These are phyloP conservation scores for Cytospora paraplurivora DNA, from an alignment of 2,329 filamentous ascomycete species.

Conservation along the genomic window DNA sequence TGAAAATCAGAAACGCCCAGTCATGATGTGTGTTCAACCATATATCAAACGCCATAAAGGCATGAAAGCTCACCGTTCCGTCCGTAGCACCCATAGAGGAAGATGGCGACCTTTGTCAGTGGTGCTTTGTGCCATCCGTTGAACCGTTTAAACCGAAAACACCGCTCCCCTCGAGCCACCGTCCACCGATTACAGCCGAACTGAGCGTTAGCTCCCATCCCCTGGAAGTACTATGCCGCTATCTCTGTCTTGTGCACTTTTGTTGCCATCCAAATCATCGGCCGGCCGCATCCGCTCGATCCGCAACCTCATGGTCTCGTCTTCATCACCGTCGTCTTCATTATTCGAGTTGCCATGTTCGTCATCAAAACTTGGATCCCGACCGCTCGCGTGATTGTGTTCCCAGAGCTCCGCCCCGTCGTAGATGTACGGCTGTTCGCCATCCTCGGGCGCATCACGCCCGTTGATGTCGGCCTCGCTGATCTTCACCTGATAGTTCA, in stretches of 20 bases:
- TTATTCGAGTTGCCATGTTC: slow-evolving; percentile 7
- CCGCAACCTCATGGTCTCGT: slow-evolving; percentile 27
- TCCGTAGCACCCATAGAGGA: slow-evolving; percentile 4
- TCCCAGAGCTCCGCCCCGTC: slow-evolving; percentile 28
- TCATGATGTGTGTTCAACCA: slow-evolving; percentile 17
- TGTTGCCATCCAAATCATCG: slow-evolving; percentile 14
- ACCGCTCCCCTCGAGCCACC: not conserved
- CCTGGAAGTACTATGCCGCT: slow-evolving; percentile 29
- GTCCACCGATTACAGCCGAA: not conserved
- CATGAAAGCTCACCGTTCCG: not conserved
- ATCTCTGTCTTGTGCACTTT: slow-evolving; percentile 27
- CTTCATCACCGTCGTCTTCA: slow-evolving; percentile 13
- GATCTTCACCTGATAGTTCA: slow-evolving; percentile 77
- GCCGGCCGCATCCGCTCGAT: slow-evolving; percentile 25
- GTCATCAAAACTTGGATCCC: slow-evolving; percentile 4
- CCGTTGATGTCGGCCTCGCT: slow-evolving; percentile 83
- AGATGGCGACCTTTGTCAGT: slow-evolving; percentile 19
- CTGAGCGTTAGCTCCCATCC: slow-evolving; percentile 15
- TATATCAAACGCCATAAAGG: slow-evolving; percentile 6
- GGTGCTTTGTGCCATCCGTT: slow-evolving; percentile 12
- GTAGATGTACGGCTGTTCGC: slow-evolving; percentile 47
- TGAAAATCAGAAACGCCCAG: slow-evolving; percentile 19
- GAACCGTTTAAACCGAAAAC: not conserved
- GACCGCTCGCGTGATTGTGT: not conserved
- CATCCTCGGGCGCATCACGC: slow-evolving; percentile 69